Percentiles rank a stretch among this genome's conserved stretches.
Conservation (phyloP, 148 eudicot genomes). For the Euryodendron excelsum region DNA sequence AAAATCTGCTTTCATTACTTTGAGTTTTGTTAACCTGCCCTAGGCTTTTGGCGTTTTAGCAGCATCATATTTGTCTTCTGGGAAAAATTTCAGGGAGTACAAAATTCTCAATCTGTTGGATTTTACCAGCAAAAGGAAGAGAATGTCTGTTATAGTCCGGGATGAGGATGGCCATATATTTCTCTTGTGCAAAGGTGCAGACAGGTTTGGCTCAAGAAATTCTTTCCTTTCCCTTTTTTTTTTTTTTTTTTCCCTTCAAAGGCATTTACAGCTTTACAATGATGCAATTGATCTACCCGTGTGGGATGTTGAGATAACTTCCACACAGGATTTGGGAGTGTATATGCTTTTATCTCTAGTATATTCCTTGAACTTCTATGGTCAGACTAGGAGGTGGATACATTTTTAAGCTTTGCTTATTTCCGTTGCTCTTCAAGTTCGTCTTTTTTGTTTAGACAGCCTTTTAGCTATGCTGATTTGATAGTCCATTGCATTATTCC, state of each 20-base stretch:
- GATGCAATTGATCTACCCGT: background rate
- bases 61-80: background rate
- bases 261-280: background rate
- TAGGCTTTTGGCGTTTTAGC: background rate
- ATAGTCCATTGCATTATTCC: background rate
- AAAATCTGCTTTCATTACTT: background rate
- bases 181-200: conserved; percentile 95
- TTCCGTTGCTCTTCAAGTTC: background rate
- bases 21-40: background rate
- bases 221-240: conserved; percentile 19
- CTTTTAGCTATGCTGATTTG: background rate
- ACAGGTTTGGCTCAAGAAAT: conserved; percentile 55
- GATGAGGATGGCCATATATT: conserved; percentile 77
- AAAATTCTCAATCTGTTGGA: conserved; percentile 84
- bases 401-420: conserved; percentile 1
- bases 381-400: background rate
- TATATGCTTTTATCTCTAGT: background rate
- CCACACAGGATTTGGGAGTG: background rate
- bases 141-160: conserved; percentile 86
- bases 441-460: background rate
- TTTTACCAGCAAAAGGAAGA: conserved; percentile 93
- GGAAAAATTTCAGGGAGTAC: conserved; percentile 64
- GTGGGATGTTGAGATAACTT: background rate
- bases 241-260: background rate
- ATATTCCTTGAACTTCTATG: background rate